phyloP scores from a whole-genome alignment of 768 basidiomycete species.

The Cystofilobasidium macerans region DNA sequence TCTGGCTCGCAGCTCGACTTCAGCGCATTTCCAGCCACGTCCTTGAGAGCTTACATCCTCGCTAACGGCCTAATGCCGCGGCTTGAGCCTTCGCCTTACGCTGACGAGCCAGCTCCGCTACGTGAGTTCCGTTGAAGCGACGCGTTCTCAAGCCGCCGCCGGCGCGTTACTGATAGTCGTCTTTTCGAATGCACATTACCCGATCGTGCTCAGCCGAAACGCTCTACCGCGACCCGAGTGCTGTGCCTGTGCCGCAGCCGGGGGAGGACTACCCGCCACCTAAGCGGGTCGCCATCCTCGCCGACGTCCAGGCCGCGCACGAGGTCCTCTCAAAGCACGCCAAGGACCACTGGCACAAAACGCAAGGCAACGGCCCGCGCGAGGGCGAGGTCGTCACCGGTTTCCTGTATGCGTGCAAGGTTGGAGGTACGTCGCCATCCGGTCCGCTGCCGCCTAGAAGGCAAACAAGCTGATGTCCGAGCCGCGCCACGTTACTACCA shows the following conservation, averaged over 20 bases:
- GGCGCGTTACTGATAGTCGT: not conserved
- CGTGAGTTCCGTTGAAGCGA: constrained; percentile 1
- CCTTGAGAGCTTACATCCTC: constrained; percentile 11
- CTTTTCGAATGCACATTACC: not conserved
- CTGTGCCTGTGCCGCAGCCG: not conserved
- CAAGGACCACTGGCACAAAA: constrained; percentile 25
- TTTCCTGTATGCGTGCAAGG: constrained; percentile 23
- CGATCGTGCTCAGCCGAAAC: not conserved
- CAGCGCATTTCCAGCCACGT: constrained; percentile 7
- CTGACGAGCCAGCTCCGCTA: constrained; percentile 17
- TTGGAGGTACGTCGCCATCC: constrained; percentile 24
- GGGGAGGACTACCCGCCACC: not conserved
- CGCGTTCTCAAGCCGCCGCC: not conserved
- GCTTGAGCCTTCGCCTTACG: constrained; percentile 19
- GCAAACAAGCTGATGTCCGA: too few species aligned
- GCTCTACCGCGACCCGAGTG: constrained; percentile 4
- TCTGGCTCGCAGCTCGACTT: constrained; percentile 17
- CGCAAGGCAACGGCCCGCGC: constrained; percentile 7
- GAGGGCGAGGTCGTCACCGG: constrained; percentile 27
- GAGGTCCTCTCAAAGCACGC: constrained; percentile 18
- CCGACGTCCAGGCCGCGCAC: constrained; percentile 24
- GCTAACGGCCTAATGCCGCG: constrained; percentile 2
- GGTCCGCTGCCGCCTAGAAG: too few species aligned
- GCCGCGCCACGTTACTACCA: too few species aligned
- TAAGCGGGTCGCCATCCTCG: constrained; percentile 24